Evolutionary conservation across 2,329 filamentous ascomycete genomes (phyloP), one percentile per base, ranked within the genome.

Genomic region (Alternaria solani): DNA sequence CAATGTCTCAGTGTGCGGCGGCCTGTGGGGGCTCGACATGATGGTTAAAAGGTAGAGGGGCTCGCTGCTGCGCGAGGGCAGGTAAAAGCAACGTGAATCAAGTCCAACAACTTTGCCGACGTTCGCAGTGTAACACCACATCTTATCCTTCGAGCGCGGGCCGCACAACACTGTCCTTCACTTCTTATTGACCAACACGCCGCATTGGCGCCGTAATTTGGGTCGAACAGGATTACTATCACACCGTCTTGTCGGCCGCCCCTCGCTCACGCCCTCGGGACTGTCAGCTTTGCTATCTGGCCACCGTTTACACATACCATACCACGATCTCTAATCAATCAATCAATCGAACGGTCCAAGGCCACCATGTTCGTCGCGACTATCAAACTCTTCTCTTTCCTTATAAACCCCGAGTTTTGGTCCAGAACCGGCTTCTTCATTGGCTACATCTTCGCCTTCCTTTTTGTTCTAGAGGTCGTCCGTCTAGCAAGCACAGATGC

Each of bases 381-480:
- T 14, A 18, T 62, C 16, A 51, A 51, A 44, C 32, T 55, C 39
- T 59, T 65, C 51, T 52, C 57, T 25, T 62, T 68, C 48, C 66
- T 66, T 18, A 26, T 64, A 44, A 59, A 41, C 14, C 49, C 49
- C 16, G 51, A 64, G 30, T 68, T 68, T 54, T 68, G 64, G 64
- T 59, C 58, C 14, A 63, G 61, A 18, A 41, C 62, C 25, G 65
- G 65, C 44, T 72, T 71, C 51, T 69, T 72, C 51, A 53, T 72
- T n/a, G 67, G 66, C 51, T 71, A 71, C 56, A 57, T 65, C 14
- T 26, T 59, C 26, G 66, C 68, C 12, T 72, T 62, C 47, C 62
- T 71, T 38, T 47, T 72, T 16, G 67, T 67, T 18, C 60, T 72
- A 26, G 69, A 72, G 51, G 61, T 72, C 7, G 55, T 70, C 3